phyloP scores from a whole-genome alignment of 257 asterid species.

The Apocynum venetum region DNA sequence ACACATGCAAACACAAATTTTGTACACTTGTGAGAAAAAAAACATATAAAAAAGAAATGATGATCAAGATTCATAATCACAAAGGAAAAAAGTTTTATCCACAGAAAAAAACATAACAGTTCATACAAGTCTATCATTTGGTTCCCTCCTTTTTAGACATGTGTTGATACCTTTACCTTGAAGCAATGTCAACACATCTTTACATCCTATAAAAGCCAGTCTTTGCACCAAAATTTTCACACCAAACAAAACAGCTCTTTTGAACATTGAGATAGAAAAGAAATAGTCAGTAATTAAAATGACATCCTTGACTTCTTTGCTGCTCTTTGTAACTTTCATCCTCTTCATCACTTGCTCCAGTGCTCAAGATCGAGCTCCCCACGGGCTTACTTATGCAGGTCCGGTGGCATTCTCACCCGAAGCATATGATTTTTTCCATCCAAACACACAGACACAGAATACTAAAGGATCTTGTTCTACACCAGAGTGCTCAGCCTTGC shows the following conservation, averaged over 20 bases:
- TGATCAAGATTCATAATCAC: neutral
- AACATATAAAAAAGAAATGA: neutral
- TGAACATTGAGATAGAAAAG: neutral
- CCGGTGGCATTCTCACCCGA: slow-evolving; percentile 42
- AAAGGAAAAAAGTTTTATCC: neutral
- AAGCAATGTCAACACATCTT: slow-evolving; percentile 27
- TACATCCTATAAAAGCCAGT: slow-evolving; percentile 22
- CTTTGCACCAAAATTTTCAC: slow-evolving; percentile 3
- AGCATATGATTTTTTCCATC: slow-evolving; percentile 41
- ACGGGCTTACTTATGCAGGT: slow-evolving; percentile 30
- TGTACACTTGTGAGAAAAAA: neutral
- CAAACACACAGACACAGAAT: slow-evolving; percentile 24
- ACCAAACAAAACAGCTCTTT: neutral
- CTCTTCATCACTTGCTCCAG: slow-evolving; percentile 10
- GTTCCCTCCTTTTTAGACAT: slow-evolving; percentile 20
- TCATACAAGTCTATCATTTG: slow-evolving; percentile 24
- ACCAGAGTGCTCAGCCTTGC: slow-evolving; percentile 29
- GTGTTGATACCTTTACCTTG: slow-evolving; percentile 21
- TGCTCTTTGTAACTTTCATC: slow-evolving; percentile 18
- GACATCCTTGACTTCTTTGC: slow-evolving; percentile 21
- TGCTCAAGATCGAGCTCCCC: slow-evolving; percentile 43
- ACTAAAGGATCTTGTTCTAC: slow-evolving; percentile 15
- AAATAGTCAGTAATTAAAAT: neutral
- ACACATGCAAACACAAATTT: neutral
- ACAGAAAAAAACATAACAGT: neutral